Base-by-base conservation (phyloP, 352 stramenopile species). In the Phytophthora aleatoria region DNA sequence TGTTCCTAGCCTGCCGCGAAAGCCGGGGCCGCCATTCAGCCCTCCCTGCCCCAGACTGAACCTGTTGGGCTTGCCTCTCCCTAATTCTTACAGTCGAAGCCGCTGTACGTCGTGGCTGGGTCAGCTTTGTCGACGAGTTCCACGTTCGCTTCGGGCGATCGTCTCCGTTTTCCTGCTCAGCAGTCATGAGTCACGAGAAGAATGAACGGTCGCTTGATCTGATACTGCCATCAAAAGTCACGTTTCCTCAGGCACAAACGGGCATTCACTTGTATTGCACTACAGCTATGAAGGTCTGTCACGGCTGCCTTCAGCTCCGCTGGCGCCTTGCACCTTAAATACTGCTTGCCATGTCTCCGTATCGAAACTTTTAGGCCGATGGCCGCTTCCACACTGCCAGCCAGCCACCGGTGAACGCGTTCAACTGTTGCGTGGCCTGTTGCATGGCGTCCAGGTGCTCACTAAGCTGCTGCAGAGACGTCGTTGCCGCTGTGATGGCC, bases 361-460 rank as follows among this genome's bases (percentile, higher is more conserved):
- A 47, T 44, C n/a, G n/a, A 52, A 15, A 16, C 35, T 24, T 38
- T 63, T 47, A 72, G 42, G 42, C 8, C 24, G 69, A 74, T 27
- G 72, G 59, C 10, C 82, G 81, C 67, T 87, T 87, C 84, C 84
- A 92, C 27, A 91, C 84, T 2, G 81, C 76, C 56, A 92, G 57
- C 84, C 84, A 92, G 26, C 78, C 77, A 43, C 81, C 71, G 8
- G 84, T 91, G 67, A 91, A 89, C 33, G 81, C 69, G 52, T 92
- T 92, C 30, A 92, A 64, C 73, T 91, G 84, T 57, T 88, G 80
- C 41, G 82, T 80, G 50, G 80, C 79, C 43, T 63, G 69, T 45
- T 85, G 78, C 81, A 92, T 90, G 43, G 71, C 61, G 33, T 90
- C 76, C 27, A 91, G 33, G 38, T 90, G 83, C 15, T 52, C 60